Conservation (phyloP, 805 yeast genomes). For the Lachancea thermotolerans region DNA sequence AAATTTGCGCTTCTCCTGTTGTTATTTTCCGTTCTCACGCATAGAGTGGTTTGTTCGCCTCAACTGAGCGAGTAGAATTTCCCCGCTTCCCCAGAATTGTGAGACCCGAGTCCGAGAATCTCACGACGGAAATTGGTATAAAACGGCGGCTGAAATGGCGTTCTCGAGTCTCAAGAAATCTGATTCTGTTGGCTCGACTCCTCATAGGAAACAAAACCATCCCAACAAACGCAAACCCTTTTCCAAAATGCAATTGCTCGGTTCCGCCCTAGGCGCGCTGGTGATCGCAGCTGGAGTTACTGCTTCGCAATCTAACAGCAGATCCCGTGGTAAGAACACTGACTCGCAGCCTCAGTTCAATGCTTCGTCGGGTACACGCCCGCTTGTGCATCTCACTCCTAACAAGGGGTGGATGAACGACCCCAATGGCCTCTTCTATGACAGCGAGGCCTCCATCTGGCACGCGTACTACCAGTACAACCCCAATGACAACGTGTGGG, state of each 20-base stretch:
- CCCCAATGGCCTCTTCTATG: constrained; percentile 38
- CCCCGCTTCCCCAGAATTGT: too few relatives aligned
- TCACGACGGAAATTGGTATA: too few relatives aligned
- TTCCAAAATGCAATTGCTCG: constrained; percentile 1
- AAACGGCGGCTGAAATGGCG: too few relatives aligned
- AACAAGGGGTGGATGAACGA: constrained; percentile 37
- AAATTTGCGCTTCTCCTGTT: too few relatives aligned
- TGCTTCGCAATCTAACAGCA: not conserved
- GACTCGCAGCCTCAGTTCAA: not conserved
- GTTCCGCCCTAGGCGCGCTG: not conserved
- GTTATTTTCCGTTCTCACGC: too few relatives aligned
- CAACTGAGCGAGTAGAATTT: too few relatives aligned
- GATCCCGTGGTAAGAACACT: not conserved
- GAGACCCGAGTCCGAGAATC: too few relatives aligned
- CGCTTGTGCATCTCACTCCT: constrained; percentile 32
- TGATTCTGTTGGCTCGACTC: too few relatives aligned
- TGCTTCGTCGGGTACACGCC: constrained; percentile 7
- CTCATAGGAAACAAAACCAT: too few relatives aligned
- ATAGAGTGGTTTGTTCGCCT: too few relatives aligned
- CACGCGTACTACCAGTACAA: constrained; percentile 37
- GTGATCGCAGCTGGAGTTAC: not conserved
- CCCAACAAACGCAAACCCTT: too few relatives aligned
- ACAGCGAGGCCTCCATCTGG: constrained; percentile 26
- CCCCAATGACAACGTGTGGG: constrained; percentile 32
- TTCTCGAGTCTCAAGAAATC: not conserved